Conservation (phyloP, 2,329 filamentous ascomycete species). For the Exophiala sp. region DNA sequence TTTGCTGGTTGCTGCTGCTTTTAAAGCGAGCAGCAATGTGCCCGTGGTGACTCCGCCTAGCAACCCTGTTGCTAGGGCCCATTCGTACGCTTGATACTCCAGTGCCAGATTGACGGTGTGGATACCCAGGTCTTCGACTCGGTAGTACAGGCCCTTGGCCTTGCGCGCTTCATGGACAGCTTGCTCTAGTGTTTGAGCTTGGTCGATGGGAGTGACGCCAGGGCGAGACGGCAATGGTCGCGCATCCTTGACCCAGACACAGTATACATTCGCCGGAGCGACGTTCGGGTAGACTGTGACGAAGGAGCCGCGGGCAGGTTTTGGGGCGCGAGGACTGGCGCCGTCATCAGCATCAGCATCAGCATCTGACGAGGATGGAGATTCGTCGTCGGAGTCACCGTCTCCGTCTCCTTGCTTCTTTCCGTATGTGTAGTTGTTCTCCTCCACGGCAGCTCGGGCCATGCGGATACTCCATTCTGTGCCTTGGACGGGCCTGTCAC, state of each 20-base stretch:
- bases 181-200: conserved; percentile 3
- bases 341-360: not conserved
- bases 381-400: not conserved
- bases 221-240: not conserved
- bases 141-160: not conserved
- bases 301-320: conserved; percentile 13
- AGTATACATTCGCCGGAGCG: conserved; percentile 20
- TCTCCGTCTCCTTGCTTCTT: not conserved
- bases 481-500: conserved; percentile 4
- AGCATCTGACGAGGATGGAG: not conserved
- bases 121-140: conserved; percentile 2
- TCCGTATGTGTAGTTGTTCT: not conserved
- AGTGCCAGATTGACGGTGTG: not conserved
- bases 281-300: conserved; percentile 19
- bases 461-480: conserved; percentile 14
- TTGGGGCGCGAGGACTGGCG: not conserved
- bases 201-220: not conserved
- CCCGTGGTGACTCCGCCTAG: not conserved
- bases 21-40: not conserved
- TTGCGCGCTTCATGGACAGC: conserved; percentile 7
- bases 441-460: not conserved
- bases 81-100: conserved; percentile 2
- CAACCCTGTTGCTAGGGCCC: not conserved
- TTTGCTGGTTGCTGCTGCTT: not conserved
- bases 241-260: conserved; percentile 12